Conservation (phyloP, 805 yeast species). For the Candida vartiovaarae region DNA sequence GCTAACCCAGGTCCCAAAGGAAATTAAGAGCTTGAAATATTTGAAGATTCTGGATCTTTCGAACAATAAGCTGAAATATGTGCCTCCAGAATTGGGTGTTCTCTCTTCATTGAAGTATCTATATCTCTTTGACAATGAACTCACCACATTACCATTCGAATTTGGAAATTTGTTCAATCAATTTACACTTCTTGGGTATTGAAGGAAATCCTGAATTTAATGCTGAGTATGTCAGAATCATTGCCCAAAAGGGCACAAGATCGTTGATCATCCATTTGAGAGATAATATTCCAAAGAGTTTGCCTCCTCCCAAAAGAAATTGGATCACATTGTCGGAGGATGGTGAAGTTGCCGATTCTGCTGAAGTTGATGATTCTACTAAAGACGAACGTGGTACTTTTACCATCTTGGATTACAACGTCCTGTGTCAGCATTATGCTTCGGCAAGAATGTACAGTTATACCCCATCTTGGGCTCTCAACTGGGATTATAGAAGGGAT, state of each 20-base stretch:
- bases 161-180: slow-evolving; percentile 81
- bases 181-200: slow-evolving; percentile 79
- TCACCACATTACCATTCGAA: slow-evolving; percentile 69
- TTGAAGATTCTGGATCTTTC: slow-evolving; percentile 83
- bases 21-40: slow-evolving; percentile 60
- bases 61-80: slow-evolving; percentile 56
- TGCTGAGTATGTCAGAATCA: slow-evolving; percentile 50
- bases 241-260: slow-evolving; percentile 79
- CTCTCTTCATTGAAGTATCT: slow-evolving; percentile 74
- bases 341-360: slow-evolving; percentile 45
- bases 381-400: slow-evolving; percentile 39
- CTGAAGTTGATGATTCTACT: slow-evolving; percentile 21
- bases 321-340: slow-evolving; percentile 79
- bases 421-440: slow-evolving; percentile 93
- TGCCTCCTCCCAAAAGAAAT: slow-evolving; percentile 66
- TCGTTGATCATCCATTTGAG: slow-evolving; percentile 75
- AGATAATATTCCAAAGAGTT: slow-evolving; percentile 67
- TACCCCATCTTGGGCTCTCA: slow-evolving; percentile 95
- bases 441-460: slow-evolving; percentile 86
- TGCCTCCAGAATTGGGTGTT: slow-evolving; percentile 84
- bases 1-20: slow-evolving; percentile 57
- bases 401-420: slow-evolving; percentile 81
- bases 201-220: slow-evolving; percentile 84
- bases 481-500: slow-evolving; percentile 86
- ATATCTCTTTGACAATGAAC: slow-evolving; percentile 81